A percentile compares a stretch with the other conserved stretches of the same genome.
Evolutionary conservation across 2,329 filamentous ascomycete genomes (phyloP).

Genomic region (Ophiostoma sp.): DNA sequence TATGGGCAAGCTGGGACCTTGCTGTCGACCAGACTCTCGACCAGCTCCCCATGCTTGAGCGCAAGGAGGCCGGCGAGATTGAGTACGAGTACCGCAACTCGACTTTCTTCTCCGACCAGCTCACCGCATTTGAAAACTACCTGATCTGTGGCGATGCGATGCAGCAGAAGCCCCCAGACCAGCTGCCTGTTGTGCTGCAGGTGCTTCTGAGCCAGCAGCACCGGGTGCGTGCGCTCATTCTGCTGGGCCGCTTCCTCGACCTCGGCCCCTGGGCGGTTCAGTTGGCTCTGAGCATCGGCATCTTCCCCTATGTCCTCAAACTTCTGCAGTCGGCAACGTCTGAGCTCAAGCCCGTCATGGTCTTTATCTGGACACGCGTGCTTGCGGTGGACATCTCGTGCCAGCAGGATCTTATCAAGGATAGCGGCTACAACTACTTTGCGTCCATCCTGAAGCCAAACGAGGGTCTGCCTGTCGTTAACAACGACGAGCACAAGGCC

Average conservation of each 20-base stretch:
- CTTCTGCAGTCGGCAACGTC: conserved; percentile 89
- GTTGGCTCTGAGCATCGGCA: conserved; percentile 91
- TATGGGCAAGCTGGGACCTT: conserved; percentile 97
- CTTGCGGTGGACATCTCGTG: conserved; percentile 92
- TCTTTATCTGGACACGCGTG: conserved; percentile 97
- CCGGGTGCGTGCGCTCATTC: conserved; percentile 78
- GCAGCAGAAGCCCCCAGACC: conserved; percentile 82
- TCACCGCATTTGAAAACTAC: conserved; percentile 96
- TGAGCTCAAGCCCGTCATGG: conserved; percentile 96
- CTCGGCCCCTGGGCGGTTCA: conserved; percentile 98
- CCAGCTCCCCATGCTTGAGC: conserved; percentile 81
- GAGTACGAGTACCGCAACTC: conserved; percentile 94
- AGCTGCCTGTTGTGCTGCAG: conserved; percentile 91
- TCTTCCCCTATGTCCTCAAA: conserved; percentile 98
- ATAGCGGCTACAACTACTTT: conserved; percentile 96
- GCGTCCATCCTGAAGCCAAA: conserved; percentile 83
- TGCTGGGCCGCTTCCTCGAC: conserved; percentile 89
- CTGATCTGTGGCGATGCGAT: conserved; percentile 73
- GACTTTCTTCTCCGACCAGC: conserved; percentile 91
- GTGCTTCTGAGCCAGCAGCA: conserved; percentile 95
- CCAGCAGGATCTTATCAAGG: conserved; percentile 89
- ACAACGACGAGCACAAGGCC: conserved; percentile 89
- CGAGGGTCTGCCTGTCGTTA: conserved; percentile 76
- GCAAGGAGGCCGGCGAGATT: conserved; percentile 63
- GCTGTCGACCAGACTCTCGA: conserved; percentile 91